Evolutionary conservation across 108 stramenopile genomes (phyloP).

Genomic region (Skeletonema marinoi): DNA sequence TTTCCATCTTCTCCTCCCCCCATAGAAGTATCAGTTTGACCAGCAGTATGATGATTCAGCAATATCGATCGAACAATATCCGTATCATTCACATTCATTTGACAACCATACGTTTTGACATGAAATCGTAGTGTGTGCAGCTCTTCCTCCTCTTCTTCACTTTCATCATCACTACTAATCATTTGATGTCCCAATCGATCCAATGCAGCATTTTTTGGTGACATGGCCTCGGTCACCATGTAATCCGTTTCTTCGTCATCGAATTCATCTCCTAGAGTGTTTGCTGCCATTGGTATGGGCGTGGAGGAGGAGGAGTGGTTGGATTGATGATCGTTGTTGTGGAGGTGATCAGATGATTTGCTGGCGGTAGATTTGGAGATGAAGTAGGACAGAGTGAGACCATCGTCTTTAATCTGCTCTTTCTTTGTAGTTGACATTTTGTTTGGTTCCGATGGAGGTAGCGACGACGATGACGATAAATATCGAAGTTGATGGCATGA

Average conservation of each 20-base stretch:
- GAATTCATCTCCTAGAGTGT: conserved; percentile 34
- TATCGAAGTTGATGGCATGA: background rate
- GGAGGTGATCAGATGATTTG: background rate
- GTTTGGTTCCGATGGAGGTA: background rate
- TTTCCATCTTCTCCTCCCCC: too few species aligned
- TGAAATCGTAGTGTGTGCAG: conserved; percentile 70
- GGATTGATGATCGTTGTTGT: background rate
- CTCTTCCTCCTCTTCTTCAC: background rate
- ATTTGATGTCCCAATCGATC: conserved; percentile 15
- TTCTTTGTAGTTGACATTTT: background rate
- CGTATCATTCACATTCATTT: conserved; percentile 98
- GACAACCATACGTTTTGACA: conserved; percentile 99
- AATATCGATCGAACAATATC: conserved; percentile 93
- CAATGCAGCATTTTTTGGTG: conserved; percentile 5
- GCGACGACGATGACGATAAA: background rate
- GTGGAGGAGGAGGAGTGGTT: background rate
- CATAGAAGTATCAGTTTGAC: too few species aligned
- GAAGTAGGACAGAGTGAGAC: conserved; percentile 37
- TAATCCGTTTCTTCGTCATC: conserved; percentile 13
- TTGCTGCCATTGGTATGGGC: conserved; percentile 16
- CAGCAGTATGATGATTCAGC: conserved; percentile 17
- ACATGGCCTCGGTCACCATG: conserved; percentile 31
- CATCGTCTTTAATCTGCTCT: background rate
- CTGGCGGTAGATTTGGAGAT: conserved; percentile 9
- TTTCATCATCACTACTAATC: background rate